phyloP scores from a whole-genome alignment of 2,329 filamentous ascomycete species.

The Erysiphe pulchra region DNA sequence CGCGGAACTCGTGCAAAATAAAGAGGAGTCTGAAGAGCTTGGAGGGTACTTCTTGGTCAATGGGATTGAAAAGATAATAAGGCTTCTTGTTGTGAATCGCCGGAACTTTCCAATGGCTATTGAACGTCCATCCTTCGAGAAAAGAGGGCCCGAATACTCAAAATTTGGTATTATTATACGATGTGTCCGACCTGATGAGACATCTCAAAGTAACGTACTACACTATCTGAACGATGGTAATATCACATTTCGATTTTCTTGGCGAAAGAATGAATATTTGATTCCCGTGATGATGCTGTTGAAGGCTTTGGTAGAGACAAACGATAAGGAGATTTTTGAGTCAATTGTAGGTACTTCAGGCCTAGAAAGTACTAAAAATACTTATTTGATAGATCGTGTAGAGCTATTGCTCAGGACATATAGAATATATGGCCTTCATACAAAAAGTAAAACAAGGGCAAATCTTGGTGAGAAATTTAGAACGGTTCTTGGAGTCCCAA shows the following conservation, averaged over 20 bases:
- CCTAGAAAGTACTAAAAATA: constrained; percentile 59
- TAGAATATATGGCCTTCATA: constrained; percentile 71
- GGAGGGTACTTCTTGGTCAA: constrained; percentile 97
- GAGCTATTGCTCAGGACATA: constrained; percentile 82
- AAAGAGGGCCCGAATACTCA: constrained; percentile 68
- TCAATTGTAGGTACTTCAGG: constrained; percentile 57
- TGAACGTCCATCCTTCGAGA: constrained; percentile 66
- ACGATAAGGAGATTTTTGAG: constrained; percentile 88
- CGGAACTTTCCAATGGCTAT: constrained; percentile 94
- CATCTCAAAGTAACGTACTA: constrained; percentile 87
- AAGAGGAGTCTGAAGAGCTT: constrained; percentile 89
- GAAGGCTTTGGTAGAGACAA: constrained; percentile 86
- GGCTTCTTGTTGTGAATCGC: constrained; percentile 69
- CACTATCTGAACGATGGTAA: constrained; percentile 93
- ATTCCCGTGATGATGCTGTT: constrained; percentile 90
- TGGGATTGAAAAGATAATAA: constrained; percentile 88
- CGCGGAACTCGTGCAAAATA: constrained; percentile 53
- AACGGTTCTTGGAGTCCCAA: constrained; percentile 59
- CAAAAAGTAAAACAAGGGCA: constrained; percentile 53
- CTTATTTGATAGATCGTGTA: constrained; percentile 83
- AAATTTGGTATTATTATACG: constrained; percentile 76
- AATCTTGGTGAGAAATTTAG: constrained; percentile 84
- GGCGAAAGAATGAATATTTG: constrained; percentile 93
- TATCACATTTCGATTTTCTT: constrained; percentile 90
- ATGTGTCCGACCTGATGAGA: constrained; percentile 88